These are phyloP conservation scores for Aspergillus sp. DNA, from an alignment of 2,329 filamentous ascomycete species.

Conservation along the genomic window DNA sequence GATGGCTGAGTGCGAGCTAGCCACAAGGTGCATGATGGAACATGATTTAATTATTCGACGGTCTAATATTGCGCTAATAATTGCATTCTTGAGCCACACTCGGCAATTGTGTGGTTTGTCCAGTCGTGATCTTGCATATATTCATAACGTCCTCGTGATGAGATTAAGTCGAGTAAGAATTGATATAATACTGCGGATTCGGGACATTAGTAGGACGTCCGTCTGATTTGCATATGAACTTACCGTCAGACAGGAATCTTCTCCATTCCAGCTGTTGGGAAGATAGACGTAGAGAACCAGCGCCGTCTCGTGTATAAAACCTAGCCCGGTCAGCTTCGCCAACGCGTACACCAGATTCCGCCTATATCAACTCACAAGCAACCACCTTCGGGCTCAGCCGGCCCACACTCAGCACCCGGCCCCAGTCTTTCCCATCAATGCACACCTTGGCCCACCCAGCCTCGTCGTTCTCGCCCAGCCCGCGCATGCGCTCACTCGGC, in stretches of 20 bases:
- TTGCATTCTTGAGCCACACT: not conserved
- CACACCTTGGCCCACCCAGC: constrained; percentile 85
- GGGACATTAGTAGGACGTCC: not conserved
- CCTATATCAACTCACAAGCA: constrained; percentile 63
- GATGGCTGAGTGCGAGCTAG: constrained; percentile 2
- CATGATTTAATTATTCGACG: constrained; percentile 7
- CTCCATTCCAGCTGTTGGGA: constrained; percentile 39
- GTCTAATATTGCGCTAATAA: constrained; percentile 11
- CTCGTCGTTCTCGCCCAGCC: constrained; percentile 64
- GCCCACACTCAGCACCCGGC: constrained; percentile 87
- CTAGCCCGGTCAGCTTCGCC: constrained; percentile 17
- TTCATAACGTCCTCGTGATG: constrained; percentile 3
- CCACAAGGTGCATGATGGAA: constrained; percentile 4
- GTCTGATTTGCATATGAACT: constrained; percentile 15
- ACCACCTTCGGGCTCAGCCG: constrained; percentile 86
- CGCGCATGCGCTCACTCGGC: constrained; percentile 75
- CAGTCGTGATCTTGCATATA: not conserved
- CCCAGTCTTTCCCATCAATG: constrained; percentile 94
- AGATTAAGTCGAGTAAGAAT: constrained; percentile 39
- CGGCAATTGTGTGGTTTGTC: not conserved
- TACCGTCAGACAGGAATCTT: constrained; percentile 48
- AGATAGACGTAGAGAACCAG: constrained; percentile 48
- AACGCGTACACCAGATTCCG: not conserved
- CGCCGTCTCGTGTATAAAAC: constrained; percentile 47
- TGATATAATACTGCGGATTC: constrained; percentile 43